Evolutionary conservation across 345 rosid genomes (phyloP), one percentile per base, ranked within the genome.

Genomic region (Excoecaria cochinchinensis): DNA sequence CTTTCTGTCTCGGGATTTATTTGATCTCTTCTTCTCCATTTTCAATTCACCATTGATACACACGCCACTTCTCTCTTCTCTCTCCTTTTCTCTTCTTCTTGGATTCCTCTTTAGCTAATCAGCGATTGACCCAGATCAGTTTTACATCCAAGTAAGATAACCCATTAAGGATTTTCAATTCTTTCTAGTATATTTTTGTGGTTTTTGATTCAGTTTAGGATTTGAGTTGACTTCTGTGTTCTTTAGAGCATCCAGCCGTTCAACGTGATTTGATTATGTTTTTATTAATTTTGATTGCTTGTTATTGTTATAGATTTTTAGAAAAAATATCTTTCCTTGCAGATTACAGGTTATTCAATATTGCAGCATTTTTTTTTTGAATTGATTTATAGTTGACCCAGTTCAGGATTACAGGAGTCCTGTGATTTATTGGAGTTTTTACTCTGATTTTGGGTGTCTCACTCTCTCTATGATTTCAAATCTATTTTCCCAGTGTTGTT

Each of bases 111-210:
- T 31, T 31, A 62, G 69, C 69, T 80, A 70, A 70, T 70, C 58
- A 64, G 47, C 36, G 74, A 69, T 53, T 82, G 53, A 77, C 85
- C 90, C 87, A 84, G 75, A 84, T 89, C 89, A 81, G 75, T 80
- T 86, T 71, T 59, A 25, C 76, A 78, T 75, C 76, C 86, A 78
- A 80, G 85, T 86, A 82, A 82, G 88, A 71, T 52, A 42, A 69
- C 83, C 79, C 71, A 76, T 68, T 42, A 77, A 73, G 72, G 74
- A 51, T 82, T 80, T 75, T 78, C 31, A 31, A 31, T 31, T 31
- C 31, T 31, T 31, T 31, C n/a, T 31, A 2, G 31, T 31, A 31
- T 31, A 31, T 70, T 65, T 12, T 71, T 55, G 36, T 31, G n/a
- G 69, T 65, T 72, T 58, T 74, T 72, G 60, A 72, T 74, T 78